A percentile compares a stretch with the other conserved stretches of the same genome.
Evolutionary conservation across 1,284 basidiomycete genomes (phyloP).

Genomic region (Volvariella surrecta): DNA sequence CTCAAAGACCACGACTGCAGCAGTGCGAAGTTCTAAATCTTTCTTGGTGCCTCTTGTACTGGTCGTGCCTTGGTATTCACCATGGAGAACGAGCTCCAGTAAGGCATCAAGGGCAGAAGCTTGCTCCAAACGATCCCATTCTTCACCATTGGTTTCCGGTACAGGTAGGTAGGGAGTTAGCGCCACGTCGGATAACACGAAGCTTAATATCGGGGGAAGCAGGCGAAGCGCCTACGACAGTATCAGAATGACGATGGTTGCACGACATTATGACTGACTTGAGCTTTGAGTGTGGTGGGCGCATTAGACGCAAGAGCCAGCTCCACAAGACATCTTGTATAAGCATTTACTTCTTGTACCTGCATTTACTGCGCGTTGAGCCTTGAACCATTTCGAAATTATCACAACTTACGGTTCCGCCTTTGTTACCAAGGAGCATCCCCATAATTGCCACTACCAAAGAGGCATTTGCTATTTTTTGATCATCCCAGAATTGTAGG

Average conservation of each 20-base stretch:
- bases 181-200: slow-evolving; percentile 53
- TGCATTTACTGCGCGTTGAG: slow-evolving; percentile 15
- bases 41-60: slow-evolving; percentile 47
- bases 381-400: neutral
- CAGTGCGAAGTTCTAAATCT: slow-evolving; percentile 55
- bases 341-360: slow-evolving; percentile 55
- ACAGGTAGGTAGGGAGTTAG: slow-evolving; percentile 77
- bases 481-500: slow-evolving; percentile 93
- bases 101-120: slow-evolving; percentile 71
- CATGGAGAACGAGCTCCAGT: slow-evolving; percentile 65
- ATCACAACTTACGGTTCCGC: slow-evolving; percentile 45
- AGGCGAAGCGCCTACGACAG: slow-evolving; percentile 52
- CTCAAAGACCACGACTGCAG: slow-evolving; percentile 65
- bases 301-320: slow-evolving; percentile 88
- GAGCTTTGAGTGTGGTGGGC: slow-evolving; percentile 79
- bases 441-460: slow-evolving; percentile 76
- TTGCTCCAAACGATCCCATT: slow-evolving; percentile 75
- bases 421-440: slow-evolving; percentile 67
- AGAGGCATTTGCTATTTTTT: slow-evolving; percentile 76
- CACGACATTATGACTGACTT: slow-evolving; percentile 35
- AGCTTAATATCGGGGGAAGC: slow-evolving; percentile 52
- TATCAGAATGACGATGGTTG: neutral
- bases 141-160: slow-evolving; percentile 78
- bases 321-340: slow-evolving; percentile 82
- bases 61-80: slow-evolving; percentile 67